Evolutionary conservation across 1,139 yeast genomes (phyloP), one percentile per base, ranked within the genome.

Genomic region (Lodderomyces metapsilosis): DNA sequence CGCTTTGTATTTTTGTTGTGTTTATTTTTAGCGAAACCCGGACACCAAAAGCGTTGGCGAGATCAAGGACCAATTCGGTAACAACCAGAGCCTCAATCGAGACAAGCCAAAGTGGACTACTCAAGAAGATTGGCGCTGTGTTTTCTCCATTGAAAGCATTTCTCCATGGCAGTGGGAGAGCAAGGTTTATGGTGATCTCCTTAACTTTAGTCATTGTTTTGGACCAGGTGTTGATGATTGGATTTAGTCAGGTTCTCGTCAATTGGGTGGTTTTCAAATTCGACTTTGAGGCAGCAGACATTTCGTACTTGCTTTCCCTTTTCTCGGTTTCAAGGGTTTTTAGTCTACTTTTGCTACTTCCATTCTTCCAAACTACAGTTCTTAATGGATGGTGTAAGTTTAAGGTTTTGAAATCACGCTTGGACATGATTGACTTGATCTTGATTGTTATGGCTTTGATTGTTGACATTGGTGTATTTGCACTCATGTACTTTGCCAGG

Each of bases 251-350:
- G 74, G 46, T 58, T 6, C 37, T 51, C 16, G 57, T 83, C 3
- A 61, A 87, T 27, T 86, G 78, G 52, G 77, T 84, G 1, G 76
- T 83, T 27, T 77, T 70, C 52, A 57, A 54, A 36, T 85, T 80
- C 57, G 53, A 71, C 12, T 84, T 92, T 87, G 64, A 66, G 3
- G 71, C 87, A 10, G 72, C 68, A 4, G 75, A 74, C 33, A 59
- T 83, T 27, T 88, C 91, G 4, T 71, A 74, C 46, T 69, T 78
- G 45, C 58, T 85, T 43, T 78, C 91, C 0, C 43, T 74, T 1
- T 49, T 74, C 1, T 84, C 88, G 38, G 51, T 77, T 1, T 54
- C 75, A 5, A 52, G 62, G 39, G 70, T 71, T 1, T 15, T 64
- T 4, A 54, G 56, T 0, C 57, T 70, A 45, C 53, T 68, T 3